phyloP scores from a whole-genome alignment of 176 grass and related monocot genomes.

The Microstegium vimineum region DNA sequence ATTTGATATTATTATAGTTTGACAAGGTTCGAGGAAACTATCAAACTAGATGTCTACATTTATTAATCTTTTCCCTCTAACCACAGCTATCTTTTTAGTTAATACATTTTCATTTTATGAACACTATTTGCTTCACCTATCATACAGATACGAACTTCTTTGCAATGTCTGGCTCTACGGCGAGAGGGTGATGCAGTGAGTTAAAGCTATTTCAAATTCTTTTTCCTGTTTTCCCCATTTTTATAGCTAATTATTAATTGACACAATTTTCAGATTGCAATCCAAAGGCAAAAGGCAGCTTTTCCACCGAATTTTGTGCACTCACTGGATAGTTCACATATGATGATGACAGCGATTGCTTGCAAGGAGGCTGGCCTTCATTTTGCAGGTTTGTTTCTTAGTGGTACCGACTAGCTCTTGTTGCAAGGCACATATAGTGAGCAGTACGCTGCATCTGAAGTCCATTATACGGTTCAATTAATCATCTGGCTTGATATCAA shows the following conservation, averaged over 20 bases:
- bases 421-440: slow-evolving; percentile 16
- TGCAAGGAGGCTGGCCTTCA: slow-evolving; percentile 79
- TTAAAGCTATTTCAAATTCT: not conserved
- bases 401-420: not conserved
- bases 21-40: not conserved
- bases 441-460: not conserved
- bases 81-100: not conserved
- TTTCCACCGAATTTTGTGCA: slow-evolving; percentile 98
- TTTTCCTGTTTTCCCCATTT: not conserved
- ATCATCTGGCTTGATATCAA: not conserved
- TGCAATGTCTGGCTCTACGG: slow-evolving; percentile 65
- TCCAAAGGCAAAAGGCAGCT: slow-evolving; percentile 66
- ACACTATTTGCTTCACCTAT: slow-evolving; percentile 4
- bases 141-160: slow-evolving; percentile 70
- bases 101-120: slow-evolving; percentile 5
- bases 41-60: not conserved
- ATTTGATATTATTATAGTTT: not conserved
- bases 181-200: slow-evolving; percentile 65
- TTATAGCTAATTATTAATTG: slow-evolving; percentile 29
- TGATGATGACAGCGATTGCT: slow-evolving; percentile 98
- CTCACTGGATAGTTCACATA: slow-evolving; percentile 97
- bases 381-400: slow-evolving; percentile 66
- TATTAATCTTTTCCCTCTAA: not conserved
- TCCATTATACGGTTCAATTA: not conserved
- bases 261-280: slow-evolving; percentile 58